Percentiles rank a stretch among this genome's conserved stretches.
Evolutionary conservation across 2,329 filamentous ascomycete species (phyloP).

Genomic region (Ophiostoma perfectum): DNA sequence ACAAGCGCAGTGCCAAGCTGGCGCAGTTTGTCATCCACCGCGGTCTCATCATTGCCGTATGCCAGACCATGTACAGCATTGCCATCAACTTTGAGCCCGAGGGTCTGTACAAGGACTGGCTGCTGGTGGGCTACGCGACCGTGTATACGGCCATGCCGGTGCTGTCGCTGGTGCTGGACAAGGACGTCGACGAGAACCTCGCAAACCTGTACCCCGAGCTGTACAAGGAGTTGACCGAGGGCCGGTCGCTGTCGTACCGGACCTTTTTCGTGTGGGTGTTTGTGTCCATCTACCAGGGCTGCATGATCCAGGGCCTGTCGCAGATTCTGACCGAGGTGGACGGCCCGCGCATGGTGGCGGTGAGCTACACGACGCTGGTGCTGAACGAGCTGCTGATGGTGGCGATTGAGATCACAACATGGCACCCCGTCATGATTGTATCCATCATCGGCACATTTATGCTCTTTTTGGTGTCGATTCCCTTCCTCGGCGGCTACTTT

Average conservation of each 20-base stretch:
- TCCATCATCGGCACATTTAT: constrained; percentile 76
- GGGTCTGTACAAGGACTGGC: constrained; percentile 92
- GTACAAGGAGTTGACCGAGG: constrained; percentile 93
- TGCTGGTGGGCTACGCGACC: constrained; percentile 93
- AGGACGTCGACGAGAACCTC: constrained; percentile 88
- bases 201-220: constrained; percentile 95
- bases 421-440: constrained; percentile 89
- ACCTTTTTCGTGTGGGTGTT: constrained; percentile 97
- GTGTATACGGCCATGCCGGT: constrained; percentile 92
- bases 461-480: constrained; percentile 75
- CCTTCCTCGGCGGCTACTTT: constrained; percentile 85
- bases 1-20: constrained; percentile 91
- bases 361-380: constrained; percentile 86
- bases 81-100: constrained; percentile 89
- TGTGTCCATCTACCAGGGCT: constrained; percentile 90
- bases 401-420: constrained; percentile 90
- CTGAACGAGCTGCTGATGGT: constrained; percentile 97
- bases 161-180: constrained; percentile 87
- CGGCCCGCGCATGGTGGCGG: constrained; percentile 71
- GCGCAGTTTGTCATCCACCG: constrained; percentile 98
- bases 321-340: constrained; percentile 80
- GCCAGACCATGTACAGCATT: constrained; percentile 96
- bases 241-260: constrained; percentile 79
- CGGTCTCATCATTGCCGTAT: constrained; percentile 89
- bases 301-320: constrained; percentile 89